Base-by-base conservation (phyloP, 2,329 filamentous ascomycete genomes). In the Sporothrix sp. region DNA sequence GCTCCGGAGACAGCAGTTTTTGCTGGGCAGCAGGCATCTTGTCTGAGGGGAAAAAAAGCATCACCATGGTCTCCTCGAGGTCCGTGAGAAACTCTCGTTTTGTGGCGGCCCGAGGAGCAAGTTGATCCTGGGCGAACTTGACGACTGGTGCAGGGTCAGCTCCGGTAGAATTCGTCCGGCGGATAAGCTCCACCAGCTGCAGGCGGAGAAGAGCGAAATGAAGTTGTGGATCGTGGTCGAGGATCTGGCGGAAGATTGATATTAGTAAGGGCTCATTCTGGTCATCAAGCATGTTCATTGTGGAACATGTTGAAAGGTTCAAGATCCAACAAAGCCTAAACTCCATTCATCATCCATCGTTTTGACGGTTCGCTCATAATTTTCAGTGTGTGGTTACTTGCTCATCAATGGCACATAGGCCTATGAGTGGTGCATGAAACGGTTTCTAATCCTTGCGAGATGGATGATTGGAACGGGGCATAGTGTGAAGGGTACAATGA, bases 401-500 rank as follows among this genome's bases (percentile, higher is more conserved):
- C 78, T 97, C 91, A 94, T 94, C 93, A 93, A 80, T 70, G 79
- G 82, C 81, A 80, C 75, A 74, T 79, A 82, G 81, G 77, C 75
- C 75, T 97, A 93, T 88, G 93, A 89, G 93, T 98, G 93, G 93
- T 98, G 93, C 93, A 98, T 98, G 91, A 66, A 76, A 95, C 82
- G 90, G 85, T 78, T 75, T 87, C 75, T 95, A 95, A 98, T 98
- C 93, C 93, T 90, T 70, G 78, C 76, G 79, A 71, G 30, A 53
- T 58, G 46, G 55, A 46, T 49, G 21, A 43, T 50, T 32, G 14
- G 13, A 14, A 18, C 4, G 18, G 20, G 28, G 52, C 28, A 10
- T 11, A 25, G 14, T 23, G 18, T 30, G n/a, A 49, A 23, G 32
- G 11, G 21, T 10, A 44, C 53, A 18, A 38, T 64, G 9, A 3